Evolutionary conservation across 2,329 filamentous ascomycete species (phyloP).

Genomic region (Grosmannia clavigera): DNA sequence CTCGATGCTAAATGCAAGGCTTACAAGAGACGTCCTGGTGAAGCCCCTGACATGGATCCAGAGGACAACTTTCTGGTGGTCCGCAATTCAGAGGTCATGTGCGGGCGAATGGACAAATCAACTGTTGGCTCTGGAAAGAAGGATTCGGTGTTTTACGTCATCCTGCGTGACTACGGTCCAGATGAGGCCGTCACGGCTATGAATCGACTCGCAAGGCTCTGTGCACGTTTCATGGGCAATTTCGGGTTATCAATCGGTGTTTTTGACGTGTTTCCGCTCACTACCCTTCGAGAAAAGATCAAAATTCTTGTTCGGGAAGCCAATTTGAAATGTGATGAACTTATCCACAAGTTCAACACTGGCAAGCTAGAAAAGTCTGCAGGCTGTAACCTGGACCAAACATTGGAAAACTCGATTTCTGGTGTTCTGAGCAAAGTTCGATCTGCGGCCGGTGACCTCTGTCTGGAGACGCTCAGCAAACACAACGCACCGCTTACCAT

Average conservation of each 20-base stretch:
- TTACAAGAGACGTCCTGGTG: slow-evolving; percentile 50
- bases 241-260: slow-evolving; percentile 95
- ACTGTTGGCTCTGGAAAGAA: slow-evolving; percentile 97
- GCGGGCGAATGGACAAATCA: slow-evolving; percentile 93
- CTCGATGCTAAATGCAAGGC: slow-evolving; percentile 85
- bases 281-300: slow-evolving; percentile 59
- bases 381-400: slow-evolving; percentile 84
- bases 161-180: slow-evolving; percentile 87
- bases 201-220: slow-evolving; percentile 86
- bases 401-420: slow-evolving; percentile 79
- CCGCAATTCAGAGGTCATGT: slow-evolving; percentile 95
- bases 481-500: slow-evolving; percentile 92
- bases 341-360: slow-evolving; percentile 68
- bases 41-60: slow-evolving; percentile 59
- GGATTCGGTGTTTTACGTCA: slow-evolving; percentile 93
- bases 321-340: slow-evolving; percentile 68
- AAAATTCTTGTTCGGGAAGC: slow-evolving; percentile 63
- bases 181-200: slow-evolving; percentile 81
- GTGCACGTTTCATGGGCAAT: slow-evolving; percentile 76
- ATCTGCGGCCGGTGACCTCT: slow-evolving; percentile 80
- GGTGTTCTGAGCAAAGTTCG: slow-evolving; percentile 87
- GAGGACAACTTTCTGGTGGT: slow-evolving; percentile 88
- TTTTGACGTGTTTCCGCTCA: slow-evolving; percentile 80
- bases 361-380: slow-evolving; percentile 76
- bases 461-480: slow-evolving; percentile 77